These are phyloP conservation scores for Pythium volutum DNA, from an alignment of 352 stramenopile genomes.

Conservation along the genomic window DNA sequence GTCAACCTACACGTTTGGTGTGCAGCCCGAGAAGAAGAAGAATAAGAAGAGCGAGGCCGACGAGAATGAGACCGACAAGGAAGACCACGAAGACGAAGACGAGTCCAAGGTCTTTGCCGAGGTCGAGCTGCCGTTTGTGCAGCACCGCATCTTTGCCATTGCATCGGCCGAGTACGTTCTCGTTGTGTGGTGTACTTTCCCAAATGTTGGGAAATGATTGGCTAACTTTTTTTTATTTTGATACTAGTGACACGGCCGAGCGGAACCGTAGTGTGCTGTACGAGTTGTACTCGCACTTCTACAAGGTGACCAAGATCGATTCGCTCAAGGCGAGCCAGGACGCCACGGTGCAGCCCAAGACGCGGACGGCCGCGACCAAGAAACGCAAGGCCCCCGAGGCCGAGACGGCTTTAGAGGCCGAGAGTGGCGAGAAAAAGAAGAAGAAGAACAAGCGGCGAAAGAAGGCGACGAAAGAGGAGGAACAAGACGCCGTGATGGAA, in stretches of 20 bases:
- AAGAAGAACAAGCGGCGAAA: conserved; percentile 47
- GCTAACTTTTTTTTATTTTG: background rate
- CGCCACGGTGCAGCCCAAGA: conserved; percentile 19
- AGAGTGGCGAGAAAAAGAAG: conserved; percentile 10
- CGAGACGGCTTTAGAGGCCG: background rate
- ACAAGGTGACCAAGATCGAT: conserved; percentile 63
- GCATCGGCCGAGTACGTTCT: conserved; percentile 62
- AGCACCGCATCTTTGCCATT: conserved; percentile 80
- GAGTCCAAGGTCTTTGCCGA: conserved; percentile 63
- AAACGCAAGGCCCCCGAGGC: conserved; percentile 27
- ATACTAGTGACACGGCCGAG: conserved; percentile 59
- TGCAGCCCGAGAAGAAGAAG: conserved; percentile 31
- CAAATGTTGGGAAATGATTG: background rate
- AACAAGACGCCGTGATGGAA: conserved; percentile 15
- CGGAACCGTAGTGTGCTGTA: conserved; percentile 78
- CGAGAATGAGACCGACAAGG: conserved; percentile 37
- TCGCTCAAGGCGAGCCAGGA: conserved; percentile 60
- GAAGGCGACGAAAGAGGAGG: conserved; percentile 36
- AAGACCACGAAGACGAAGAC: conserved; percentile 50
- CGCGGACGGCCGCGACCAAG: conserved; percentile 17
- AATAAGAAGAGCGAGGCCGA: conserved; percentile 25
- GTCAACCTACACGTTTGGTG: conserved; percentile 62
- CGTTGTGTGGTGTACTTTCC: background rate
- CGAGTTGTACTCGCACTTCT: conserved; percentile 77
- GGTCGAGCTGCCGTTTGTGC: conserved; percentile 58